These are phyloP conservation scores for Coffea humblotiana DNA, from an alignment of 305 asterid species.

Conservation along the genomic window DNA sequence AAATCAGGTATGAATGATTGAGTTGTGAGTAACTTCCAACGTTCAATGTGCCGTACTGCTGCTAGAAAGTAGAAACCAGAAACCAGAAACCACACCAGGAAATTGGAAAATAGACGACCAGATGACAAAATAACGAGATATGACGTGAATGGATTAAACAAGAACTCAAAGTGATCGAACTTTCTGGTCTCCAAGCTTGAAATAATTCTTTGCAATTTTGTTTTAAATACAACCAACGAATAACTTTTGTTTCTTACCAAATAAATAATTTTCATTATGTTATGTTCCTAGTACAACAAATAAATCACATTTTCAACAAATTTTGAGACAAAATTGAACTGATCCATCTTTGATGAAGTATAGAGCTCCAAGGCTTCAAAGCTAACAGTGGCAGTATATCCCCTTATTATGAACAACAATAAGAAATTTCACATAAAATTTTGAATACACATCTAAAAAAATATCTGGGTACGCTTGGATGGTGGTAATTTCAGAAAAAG, in stretches of 20 bases:
- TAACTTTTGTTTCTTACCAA: too few relatives aligned
- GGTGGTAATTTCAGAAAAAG: too few relatives aligned
- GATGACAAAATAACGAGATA: not conserved
- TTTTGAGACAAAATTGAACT: not conserved
- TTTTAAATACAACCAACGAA: too few relatives aligned
- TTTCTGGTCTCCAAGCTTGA: too few relatives aligned
- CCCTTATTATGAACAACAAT: too few relatives aligned
- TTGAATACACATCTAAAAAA: too few relatives aligned
- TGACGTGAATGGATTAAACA: not conserved
- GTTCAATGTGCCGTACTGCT: constrained; percentile 2
- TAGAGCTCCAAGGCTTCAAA: too few relatives aligned
- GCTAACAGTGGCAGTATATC: not conserved
- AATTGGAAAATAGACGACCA: not conserved
- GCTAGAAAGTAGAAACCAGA: not conserved
- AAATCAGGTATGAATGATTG: not conserved
- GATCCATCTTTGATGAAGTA: not conserved
- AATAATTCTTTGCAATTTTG: too few relatives aligned
- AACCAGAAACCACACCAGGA: not conserved
- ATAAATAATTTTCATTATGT: not conserved
- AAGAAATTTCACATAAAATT: too few relatives aligned
- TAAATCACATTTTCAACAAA: not conserved
- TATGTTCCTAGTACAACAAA: not conserved
- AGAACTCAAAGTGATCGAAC: not conserved
- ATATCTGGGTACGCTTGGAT: too few relatives aligned
- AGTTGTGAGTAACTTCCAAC: not conserved